A percentile compares a stretch with the other conserved stretches of the same genome.
Conservation (phyloP, 2,329 filamentous ascomycete species). For the Cercospora canescens region DNA sequence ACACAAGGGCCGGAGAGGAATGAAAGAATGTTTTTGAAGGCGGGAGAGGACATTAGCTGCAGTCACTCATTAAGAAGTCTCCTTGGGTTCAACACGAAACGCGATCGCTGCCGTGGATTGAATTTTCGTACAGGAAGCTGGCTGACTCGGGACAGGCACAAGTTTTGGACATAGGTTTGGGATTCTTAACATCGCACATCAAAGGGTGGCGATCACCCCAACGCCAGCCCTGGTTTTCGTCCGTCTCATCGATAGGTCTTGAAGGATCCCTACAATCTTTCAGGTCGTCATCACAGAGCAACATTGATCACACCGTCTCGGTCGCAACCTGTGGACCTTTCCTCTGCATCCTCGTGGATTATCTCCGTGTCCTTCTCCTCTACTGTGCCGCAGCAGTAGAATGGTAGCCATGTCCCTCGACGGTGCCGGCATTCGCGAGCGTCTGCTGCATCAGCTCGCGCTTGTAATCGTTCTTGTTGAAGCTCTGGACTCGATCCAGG, state of each 20-base stretch:
- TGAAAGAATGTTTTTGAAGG: not conserved
- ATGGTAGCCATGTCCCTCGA: slow-evolving; percentile 7
- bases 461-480: slow-evolving; percentile 34
- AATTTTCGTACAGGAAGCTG: not conserved
- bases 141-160: not conserved
- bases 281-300: not conserved
- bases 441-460: slow-evolving; percentile 32
- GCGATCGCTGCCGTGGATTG: no score
- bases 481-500: slow-evolving; percentile 32
- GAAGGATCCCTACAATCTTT: not conserved
- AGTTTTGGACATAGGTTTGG: not conserved
- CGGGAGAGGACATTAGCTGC: slow-evolving; percentile 17
- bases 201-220: not conserved
- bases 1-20: not conserved
- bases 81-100: not conserved
- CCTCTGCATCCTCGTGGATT: not conserved
- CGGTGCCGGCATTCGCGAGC: slow-evolving; percentile 14
- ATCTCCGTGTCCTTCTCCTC: not conserved
- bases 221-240: not conserved
- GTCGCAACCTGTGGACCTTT: no score
- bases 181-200: not conserved
- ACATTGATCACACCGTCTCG: no score
- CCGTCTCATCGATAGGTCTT: not conserved
- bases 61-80: slow-evolving; percentile 26
- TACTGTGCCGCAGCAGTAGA: slow-evolving; percentile 10